Evolutionary conservation across 768 basidiomycete genomes (phyloP).

Genomic region (Myochromella boudieri): DNA sequence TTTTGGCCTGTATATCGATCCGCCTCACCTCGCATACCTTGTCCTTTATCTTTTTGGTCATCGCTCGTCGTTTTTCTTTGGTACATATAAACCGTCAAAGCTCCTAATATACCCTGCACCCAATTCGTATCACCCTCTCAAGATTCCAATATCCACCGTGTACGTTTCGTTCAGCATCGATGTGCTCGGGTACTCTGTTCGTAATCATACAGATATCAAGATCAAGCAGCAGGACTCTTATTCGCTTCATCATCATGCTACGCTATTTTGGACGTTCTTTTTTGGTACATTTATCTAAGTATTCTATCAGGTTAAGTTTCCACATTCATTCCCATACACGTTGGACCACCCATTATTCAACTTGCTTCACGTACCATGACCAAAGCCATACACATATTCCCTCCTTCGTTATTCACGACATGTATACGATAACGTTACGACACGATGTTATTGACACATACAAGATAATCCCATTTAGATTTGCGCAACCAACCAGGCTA

Average conservation of each 20-base stretch:
- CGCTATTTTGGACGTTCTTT: constrained; percentile 10
- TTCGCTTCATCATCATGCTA: constrained; percentile 7
- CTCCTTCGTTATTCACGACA: constrained; percentile 10
- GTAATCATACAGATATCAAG: constrained; percentile 8
- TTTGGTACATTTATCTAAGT: constrained; percentile 6
- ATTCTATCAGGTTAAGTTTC: constrained; percentile 7
- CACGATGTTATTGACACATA: constrained; percentile 15
- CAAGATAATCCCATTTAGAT: constrained; percentile 17
- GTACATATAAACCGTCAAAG: constrained; percentile 20
- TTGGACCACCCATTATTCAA: constrained; percentile 5
- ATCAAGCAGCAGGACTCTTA: constrained; percentile 3
- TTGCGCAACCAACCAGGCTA: too few relatives aligned
- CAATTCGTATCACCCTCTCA: constrained; percentile 16
- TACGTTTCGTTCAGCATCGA: neutral
- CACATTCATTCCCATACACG: neutral
- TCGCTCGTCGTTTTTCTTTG: constrained; percentile 17
- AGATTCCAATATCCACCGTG: constrained; percentile 3
- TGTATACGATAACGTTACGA: constrained; percentile 17
- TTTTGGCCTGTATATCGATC: neutral
- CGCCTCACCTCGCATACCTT: constrained; percentile 1
- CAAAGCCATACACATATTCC: constrained; percentile 8
- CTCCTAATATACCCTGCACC: constrained; percentile 26
- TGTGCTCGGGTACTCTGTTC: constrained; percentile 3
- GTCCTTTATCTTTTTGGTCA: constrained; percentile 15
- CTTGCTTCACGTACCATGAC: constrained; percentile 12